phyloP scores from a whole-genome alignment of 176 grass and related monocot genomes.

The Chloris gayana region DNA sequence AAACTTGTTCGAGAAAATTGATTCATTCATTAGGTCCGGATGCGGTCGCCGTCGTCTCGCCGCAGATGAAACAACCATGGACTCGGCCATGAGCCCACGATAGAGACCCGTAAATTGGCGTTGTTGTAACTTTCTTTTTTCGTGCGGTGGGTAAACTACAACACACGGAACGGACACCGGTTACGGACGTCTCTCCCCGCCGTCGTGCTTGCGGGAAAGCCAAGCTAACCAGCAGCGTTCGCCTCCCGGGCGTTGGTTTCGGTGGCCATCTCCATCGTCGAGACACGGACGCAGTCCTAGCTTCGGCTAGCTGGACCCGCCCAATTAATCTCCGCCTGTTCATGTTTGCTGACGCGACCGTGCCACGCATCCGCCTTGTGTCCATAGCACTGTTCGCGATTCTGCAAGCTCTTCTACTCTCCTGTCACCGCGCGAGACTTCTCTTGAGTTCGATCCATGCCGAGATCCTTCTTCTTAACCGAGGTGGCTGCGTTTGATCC shows the following conservation, averaged over 20 bases:
- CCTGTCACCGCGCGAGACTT: background rate
- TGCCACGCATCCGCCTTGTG: background rate
- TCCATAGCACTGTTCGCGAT: background rate
- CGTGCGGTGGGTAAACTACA: background rate
- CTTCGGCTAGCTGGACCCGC: background rate
- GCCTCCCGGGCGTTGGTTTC: background rate
- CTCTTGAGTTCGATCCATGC: background rate
- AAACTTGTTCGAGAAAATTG: too few relatives aligned
- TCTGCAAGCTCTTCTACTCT: background rate
- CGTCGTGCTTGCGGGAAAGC: background rate
- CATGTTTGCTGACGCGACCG: background rate
- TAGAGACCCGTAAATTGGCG: background rate
- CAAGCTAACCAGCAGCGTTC: background rate
- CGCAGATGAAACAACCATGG: background rate
- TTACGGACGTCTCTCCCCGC: background rate
- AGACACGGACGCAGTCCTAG: background rate
- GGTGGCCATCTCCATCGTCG: background rate
- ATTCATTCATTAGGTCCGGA: too few relatives aligned
- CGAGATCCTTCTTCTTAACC: background rate
- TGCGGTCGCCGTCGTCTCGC: too few relatives aligned
- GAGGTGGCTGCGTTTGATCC: background rate
- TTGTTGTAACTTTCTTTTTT: background rate
- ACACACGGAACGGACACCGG: background rate
- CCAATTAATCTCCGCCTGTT: background rate
- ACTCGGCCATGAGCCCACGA: background rate